Conservation (phyloP, 2,329 filamentous ascomycete species). For the Trichophyton equinum region DNA sequence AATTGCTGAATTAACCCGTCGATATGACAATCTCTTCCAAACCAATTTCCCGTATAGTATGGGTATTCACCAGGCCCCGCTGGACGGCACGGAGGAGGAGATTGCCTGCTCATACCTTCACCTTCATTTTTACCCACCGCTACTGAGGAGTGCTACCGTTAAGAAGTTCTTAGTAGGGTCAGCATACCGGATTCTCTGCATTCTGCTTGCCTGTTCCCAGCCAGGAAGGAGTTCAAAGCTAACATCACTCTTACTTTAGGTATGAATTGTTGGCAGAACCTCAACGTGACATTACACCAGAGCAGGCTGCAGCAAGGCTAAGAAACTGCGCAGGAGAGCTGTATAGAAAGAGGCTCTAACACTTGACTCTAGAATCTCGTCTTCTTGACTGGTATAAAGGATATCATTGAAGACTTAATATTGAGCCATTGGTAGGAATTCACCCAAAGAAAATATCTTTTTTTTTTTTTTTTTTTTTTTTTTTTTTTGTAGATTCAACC, state of each 20-base stretch:
- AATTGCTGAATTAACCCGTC: slow-evolving; percentile 73
- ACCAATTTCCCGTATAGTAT: slow-evolving; percentile 96
- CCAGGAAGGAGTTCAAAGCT: not conserved
- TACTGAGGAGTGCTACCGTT: slow-evolving; percentile 83
- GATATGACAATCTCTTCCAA: slow-evolving; percentile 96
- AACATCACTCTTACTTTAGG: slow-evolving; percentile 19
- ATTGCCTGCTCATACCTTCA: slow-evolving; percentile 83
- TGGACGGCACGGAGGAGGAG: slow-evolving; percentile 70
- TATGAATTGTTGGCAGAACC: slow-evolving; percentile 96
- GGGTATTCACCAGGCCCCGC: slow-evolving; percentile 86
- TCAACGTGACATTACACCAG: slow-evolving; percentile 95
- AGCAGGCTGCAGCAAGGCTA: slow-evolving; percentile 75
- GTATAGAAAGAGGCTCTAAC: slow-evolving; percentile 55
- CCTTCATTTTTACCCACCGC: slow-evolving; percentile 93
- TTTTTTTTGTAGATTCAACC: not conserved
- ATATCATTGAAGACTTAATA: not conserved
- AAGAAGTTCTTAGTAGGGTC: slow-evolving; percentile 86
- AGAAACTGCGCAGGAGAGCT: slow-evolving; percentile 66
- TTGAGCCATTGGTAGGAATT: not conserved
- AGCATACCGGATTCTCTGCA: slow-evolving; percentile 12
- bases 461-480: not conserved
- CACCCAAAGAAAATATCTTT: not conserved
- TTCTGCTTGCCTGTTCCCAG: not conserved
- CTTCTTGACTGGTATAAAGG: no score
- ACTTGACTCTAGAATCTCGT: not conserved